These are phyloP conservation scores for Fusarium humuli DNA, from an alignment of 2,329 filamentous ascomycete species.

Conservation along the genomic window DNA sequence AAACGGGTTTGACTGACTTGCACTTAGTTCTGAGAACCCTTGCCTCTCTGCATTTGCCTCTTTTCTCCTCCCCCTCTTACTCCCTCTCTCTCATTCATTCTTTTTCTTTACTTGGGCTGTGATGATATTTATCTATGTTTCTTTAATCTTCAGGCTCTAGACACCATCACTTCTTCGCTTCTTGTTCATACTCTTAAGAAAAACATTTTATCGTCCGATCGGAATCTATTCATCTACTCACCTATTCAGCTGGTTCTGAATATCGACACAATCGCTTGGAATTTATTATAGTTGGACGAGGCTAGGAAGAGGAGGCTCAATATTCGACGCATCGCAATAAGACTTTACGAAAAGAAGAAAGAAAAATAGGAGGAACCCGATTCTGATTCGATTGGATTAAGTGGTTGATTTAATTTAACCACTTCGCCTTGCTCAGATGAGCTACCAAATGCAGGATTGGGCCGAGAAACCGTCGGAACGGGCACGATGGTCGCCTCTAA, in stretches of 20 bases:
- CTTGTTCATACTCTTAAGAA: slow-evolving; percentile 32
- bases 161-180: slow-evolving; percentile 47
- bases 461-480: slow-evolving; percentile 69
- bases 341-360: neutral
- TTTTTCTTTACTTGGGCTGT: neutral
- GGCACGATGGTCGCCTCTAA: slow-evolving; percentile 84
- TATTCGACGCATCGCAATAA: neutral
- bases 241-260: slow-evolving; percentile 42
- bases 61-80: neutral
- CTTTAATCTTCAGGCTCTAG: slow-evolving; percentile 40
- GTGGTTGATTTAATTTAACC: slow-evolving; percentile 4
- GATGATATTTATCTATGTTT: slow-evolving; percentile 30
- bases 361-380: neutral
- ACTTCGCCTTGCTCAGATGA: slow-evolving; percentile 39
- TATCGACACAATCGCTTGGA: slow-evolving; percentile 7
- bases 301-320: neutral
- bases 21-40: slow-evolving; percentile 21
- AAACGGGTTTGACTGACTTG: slow-evolving; percentile 15
- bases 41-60: slow-evolving; percentile 5
- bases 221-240: neutral
- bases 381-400: neutral
- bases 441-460: slow-evolving; percentile 45
- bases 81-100: slow-evolving; percentile 6
- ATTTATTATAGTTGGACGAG: slow-evolving; percentile 2
- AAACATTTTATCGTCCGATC: slow-evolving; percentile 4